A percentile compares a stretch with the other conserved stretches of the same genome.
Evolutionary conservation across 306 rosid species (phyloP).

Genomic region (Dalbergia cochinchinensis): DNA sequence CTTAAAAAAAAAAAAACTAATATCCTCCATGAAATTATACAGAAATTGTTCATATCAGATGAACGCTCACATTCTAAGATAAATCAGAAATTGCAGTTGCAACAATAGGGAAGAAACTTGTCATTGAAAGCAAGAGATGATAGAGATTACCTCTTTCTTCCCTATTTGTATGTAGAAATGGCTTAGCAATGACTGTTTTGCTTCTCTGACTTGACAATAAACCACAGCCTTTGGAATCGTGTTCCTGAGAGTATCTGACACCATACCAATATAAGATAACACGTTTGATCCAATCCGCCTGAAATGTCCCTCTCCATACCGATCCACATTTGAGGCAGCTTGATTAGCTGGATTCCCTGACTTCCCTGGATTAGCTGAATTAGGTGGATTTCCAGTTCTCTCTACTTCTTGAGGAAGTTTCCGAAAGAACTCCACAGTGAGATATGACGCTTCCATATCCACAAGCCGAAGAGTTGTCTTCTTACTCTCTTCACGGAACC

Average conservation of each 20-base stretch:
- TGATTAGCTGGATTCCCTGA: constrained; percentile 51
- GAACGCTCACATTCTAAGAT: constrained; percentile 2
- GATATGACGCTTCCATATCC: constrained; percentile 95
- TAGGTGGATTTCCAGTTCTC: constrained; percentile 60
- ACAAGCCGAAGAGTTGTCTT: constrained; percentile 85
- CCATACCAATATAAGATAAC: constrained; percentile 87
- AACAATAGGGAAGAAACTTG: not conserved
- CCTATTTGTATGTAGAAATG: constrained; percentile 82
- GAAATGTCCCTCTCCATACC: constrained; percentile 81
- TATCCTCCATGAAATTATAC: not conserved
- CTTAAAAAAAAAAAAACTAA: not conserved
- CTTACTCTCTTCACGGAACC: constrained; percentile 88
- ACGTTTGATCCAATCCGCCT: constrained; percentile 92
- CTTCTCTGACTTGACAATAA: constrained; percentile 91
- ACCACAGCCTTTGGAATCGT: constrained; percentile 97
- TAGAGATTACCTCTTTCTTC: constrained; percentile 80
- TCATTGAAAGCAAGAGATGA: not conserved
- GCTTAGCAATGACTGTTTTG: constrained; percentile 81
- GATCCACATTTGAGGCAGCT: constrained; percentile 57
- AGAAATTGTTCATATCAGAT: not conserved
- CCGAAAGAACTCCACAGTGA: constrained; percentile 98
- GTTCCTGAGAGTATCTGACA: constrained; percentile 83
- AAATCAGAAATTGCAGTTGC: constrained; percentile 30
- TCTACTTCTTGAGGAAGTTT: constrained; percentile 93
- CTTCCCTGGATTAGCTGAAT: constrained; percentile 45